Conservation (phyloP, 345 rosid genomes). For the Noccaea caerulescens region DNA sequence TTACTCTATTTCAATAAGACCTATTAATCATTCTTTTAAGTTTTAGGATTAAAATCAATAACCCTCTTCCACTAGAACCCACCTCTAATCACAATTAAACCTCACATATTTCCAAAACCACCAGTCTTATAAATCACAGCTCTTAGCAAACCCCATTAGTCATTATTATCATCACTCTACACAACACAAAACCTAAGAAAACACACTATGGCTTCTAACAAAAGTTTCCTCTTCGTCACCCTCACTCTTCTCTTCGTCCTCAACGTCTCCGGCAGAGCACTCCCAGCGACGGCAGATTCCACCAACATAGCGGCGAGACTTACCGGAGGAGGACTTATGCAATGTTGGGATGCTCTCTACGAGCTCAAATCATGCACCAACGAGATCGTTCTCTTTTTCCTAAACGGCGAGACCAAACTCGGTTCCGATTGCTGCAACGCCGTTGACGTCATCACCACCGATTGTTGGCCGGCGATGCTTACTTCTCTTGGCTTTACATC, state of each 20-base stretch:
- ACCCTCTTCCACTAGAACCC: conserved; percentile 11
- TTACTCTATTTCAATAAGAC: background rate
- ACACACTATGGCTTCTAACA: conserved; percentile 29
- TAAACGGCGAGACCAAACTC: conserved; percentile 60
- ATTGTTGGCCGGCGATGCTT: conserved; percentile 88
- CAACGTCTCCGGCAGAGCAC: conserved; percentile 25
- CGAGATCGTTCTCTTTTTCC: conserved; percentile 65
- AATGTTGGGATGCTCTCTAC: conserved; percentile 65
- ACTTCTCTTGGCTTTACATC: conserved; percentile 68
- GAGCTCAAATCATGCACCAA: conserved; percentile 69
- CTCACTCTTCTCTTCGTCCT: conserved; percentile 4
- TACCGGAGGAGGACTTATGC: conserved; percentile 48
- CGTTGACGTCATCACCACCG: conserved; percentile 53
- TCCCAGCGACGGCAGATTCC: background rate
- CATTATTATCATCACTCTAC: background rate
- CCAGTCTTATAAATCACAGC: conserved; percentile 5
- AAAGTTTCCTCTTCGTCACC: conserved; percentile 19
- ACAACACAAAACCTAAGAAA: background rate
- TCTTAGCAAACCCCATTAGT: background rate
- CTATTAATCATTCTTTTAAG: background rate
- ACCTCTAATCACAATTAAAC: background rate
- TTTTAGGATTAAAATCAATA: background rate
- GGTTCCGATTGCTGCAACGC: conserved; percentile 62
- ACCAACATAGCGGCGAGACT: conserved; percentile 43
- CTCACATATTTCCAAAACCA: background rate